Evolutionary conservation across 2,329 filamentous ascomycete genomes (phyloP).

Genomic region (Phyllosticta capitalensis): DNA sequence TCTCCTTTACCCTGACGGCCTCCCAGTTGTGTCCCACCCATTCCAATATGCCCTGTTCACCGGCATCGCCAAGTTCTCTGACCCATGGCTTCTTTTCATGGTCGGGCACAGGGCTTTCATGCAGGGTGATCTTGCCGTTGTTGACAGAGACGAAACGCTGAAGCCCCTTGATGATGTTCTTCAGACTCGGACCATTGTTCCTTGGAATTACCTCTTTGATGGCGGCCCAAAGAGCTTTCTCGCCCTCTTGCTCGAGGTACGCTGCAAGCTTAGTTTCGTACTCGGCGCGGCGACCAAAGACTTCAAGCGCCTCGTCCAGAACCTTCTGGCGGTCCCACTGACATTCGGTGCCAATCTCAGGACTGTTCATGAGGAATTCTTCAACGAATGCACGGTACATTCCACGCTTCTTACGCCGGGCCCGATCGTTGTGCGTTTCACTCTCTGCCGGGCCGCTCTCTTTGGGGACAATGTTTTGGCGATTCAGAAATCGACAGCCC

Average conservation of each 20-base stretch:
- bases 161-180: slow-evolving; percentile 20
- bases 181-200: slow-evolving; percentile 18
- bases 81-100: slow-evolving; percentile 18
- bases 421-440: slow-evolving; percentile 45
- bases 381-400: slow-evolving; percentile 53
- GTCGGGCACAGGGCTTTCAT: slow-evolving; percentile 12
- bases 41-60: slow-evolving; percentile 10
- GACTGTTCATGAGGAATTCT: slow-evolving; percentile 50
- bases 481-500: slow-evolving; percentile 49
- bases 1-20: slow-evolving; percentile 23
- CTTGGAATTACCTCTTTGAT: slow-evolving; percentile 32
- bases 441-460: slow-evolving; percentile 18
- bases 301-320: slow-evolving; percentile 43
- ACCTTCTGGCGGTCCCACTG: slow-evolving; percentile 33
- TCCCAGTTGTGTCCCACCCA: slow-evolving; percentile 26
- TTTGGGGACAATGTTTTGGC: slow-evolving; percentile 23
- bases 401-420: slow-evolving; percentile 45
- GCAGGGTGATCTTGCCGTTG: slow-evolving; percentile 16
- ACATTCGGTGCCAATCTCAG: slow-evolving; percentile 24
- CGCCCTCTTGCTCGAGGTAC: slow-evolving; percentile 29
- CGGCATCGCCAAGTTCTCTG: slow-evolving; percentile 10
- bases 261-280: slow-evolving; percentile 35
- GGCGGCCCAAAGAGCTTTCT: slow-evolving; percentile 33
- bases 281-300: slow-evolving; percentile 38
- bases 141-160: slow-evolving; percentile 27